Conservation (phyloP, 495 filamentous ascomycete species). For the Hyaloscypha finlandica region DNA sequence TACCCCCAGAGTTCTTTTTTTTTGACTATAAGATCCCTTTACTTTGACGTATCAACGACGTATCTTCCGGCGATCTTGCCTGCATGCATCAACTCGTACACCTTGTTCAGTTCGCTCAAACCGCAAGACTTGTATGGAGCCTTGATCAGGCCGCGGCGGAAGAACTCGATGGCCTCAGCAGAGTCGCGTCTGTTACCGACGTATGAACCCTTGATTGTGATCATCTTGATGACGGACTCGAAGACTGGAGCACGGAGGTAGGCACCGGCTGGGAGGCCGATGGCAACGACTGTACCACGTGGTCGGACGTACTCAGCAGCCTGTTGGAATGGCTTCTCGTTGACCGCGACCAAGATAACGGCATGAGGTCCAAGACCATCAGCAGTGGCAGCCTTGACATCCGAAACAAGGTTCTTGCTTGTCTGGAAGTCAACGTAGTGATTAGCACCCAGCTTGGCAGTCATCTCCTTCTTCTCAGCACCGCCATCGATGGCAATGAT, state of each 20-base stretch:
- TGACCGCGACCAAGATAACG: constrained; percentile 80
- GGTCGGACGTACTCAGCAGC: constrained; percentile 83
- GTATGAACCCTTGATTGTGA: constrained; percentile 90
- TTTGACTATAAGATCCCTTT: constrained; percentile 13
- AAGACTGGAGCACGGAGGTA: constrained; percentile 83
- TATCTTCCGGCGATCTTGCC: constrained; percentile 86
- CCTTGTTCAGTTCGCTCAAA: constrained; percentile 71
- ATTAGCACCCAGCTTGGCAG: constrained; percentile 64
- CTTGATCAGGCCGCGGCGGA: constrained; percentile 75
- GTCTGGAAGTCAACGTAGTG: constrained; percentile 77
- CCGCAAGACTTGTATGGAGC: constrained; percentile 83
- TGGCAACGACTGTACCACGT: constrained; percentile 76
- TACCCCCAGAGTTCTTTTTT: background rate
- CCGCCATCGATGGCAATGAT: constrained; percentile 79
- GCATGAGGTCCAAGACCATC: constrained; percentile 86
- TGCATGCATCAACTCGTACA: constrained; percentile 74
- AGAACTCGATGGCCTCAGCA: constrained; percentile 87
- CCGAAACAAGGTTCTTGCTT: constrained; percentile 73
- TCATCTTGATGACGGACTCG: constrained; percentile 82
- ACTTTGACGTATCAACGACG: constrained; percentile 70
- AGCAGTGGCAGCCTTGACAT: constrained; percentile 75
- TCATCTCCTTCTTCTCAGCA: constrained; percentile 73
- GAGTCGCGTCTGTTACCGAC: constrained; percentile 88
- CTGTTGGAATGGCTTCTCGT: constrained; percentile 93
- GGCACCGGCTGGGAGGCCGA: constrained; percentile 80